A percentile compares a stretch with the other conserved stretches of the same genome.
Evolutionary conservation across 345 rosid genomes (phyloP).

Genomic region (Syzygium oleosum): DNA sequence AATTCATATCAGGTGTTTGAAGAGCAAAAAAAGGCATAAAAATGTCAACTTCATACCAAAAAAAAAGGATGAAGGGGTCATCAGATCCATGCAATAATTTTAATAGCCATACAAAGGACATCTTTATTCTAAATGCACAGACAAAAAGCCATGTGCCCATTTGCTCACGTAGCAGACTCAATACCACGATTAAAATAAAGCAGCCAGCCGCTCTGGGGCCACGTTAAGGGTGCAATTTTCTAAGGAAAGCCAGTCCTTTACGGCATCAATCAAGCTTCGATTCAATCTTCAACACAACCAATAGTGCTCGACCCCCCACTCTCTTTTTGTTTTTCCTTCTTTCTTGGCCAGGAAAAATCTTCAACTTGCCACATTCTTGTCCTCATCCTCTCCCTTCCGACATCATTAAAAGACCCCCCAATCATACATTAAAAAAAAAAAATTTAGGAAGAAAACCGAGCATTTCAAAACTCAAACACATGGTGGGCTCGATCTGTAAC

Average conservation of each 20-base stretch:
- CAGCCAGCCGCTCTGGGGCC: not conserved
- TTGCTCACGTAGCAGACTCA: not conserved
- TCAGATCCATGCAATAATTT: not conserved
- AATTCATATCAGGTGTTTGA: not conserved
- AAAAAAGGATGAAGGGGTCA: not conserved
- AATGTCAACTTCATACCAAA: not conserved
- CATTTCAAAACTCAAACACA: not conserved
- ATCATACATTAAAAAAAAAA: not conserved
- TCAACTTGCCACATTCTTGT: not conserved
- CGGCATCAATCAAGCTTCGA: not conserved
- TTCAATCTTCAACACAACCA: not conserved
- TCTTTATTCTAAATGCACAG: not conserved
- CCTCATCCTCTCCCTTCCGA: not conserved
- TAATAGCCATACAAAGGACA: not conserved
- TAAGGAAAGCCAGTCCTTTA: not conserved
- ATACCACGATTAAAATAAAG: not conserved
- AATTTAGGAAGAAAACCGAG: not conserved
- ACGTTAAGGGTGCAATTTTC: not conserved
- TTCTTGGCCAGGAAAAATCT: not conserved
- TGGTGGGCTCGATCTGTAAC: not conserved
- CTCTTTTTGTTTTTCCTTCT: not conserved
- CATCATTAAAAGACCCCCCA: not conserved
- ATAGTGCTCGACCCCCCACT: not conserved
- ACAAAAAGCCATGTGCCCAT: not conserved
- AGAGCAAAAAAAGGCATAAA: not conserved